phyloP scores from a whole-genome alignment of 768 basidiomycete species.

The Panellus pusillus region DNA sequence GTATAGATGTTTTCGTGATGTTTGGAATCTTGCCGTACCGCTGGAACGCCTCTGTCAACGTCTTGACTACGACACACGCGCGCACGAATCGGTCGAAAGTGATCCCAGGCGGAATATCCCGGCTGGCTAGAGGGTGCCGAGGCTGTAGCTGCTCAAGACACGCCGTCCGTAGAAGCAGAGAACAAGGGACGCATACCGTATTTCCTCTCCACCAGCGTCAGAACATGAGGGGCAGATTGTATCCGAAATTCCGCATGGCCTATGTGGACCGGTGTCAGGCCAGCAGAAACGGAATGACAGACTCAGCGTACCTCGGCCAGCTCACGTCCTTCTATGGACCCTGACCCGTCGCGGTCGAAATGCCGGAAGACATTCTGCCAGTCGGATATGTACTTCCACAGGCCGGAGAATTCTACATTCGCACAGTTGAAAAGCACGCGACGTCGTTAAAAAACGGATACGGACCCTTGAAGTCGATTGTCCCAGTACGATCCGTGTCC shows the following conservation, averaged over 20 bases:
- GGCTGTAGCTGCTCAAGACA: too few relatives aligned
- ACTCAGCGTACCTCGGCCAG: conserved; percentile 35
- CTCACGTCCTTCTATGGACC: conserved; percentile 78
- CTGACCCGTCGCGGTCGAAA: conserved; percentile 76
- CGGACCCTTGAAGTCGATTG: too few relatives aligned
- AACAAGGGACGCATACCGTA: conserved; percentile 53
- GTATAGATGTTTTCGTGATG: neutral
- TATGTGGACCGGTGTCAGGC: conserved; percentile 25
- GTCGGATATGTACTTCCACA: conserved; percentile 83
- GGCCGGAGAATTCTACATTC: conserved; percentile 63
- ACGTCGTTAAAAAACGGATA: too few relatives aligned
- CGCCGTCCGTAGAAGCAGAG: neutral
- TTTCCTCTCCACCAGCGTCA: conserved; percentile 69
- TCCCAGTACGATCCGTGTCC: too few relatives aligned
- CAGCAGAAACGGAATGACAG: neutral
- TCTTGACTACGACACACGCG: conserved; percentile 80
- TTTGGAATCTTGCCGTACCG: conserved; percentile 41
- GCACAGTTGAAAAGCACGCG: too few relatives aligned
- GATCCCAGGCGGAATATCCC: conserved; percentile 71
- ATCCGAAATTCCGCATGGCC: conserved; percentile 79
- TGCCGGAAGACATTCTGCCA: conserved; percentile 84
- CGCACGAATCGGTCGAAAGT: conserved; percentile 86
- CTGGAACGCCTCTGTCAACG: conserved; percentile 78
- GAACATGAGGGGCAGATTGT: conserved; percentile 67
- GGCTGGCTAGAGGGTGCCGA: conserved; percentile 39